These are phyloP conservation scores for Paulownia fortunei DNA, from an alignment of 257 asterid genomes.

Conservation along the genomic window DNA sequence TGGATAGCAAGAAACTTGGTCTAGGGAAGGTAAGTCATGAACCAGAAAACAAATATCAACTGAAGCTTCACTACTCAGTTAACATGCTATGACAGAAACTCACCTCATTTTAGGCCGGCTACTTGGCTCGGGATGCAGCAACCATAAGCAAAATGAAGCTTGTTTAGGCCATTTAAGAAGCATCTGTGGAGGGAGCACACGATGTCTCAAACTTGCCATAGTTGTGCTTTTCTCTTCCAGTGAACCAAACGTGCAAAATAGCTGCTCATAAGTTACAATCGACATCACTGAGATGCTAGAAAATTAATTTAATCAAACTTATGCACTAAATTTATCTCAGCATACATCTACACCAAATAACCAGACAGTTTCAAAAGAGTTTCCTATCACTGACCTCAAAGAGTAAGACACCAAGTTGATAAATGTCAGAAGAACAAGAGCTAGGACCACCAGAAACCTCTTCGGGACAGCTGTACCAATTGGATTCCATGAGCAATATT, in stretches of 20 bases:
- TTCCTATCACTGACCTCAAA: conserved; percentile 69
- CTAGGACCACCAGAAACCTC: conserved; percentile 56
- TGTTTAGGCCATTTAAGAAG: conserved; percentile 97
- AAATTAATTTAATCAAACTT: neutral
- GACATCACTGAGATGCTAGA: conserved; percentile 13
- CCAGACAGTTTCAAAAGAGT: neutral
- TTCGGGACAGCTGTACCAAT: conserved; percentile 87
- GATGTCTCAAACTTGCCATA: conserved; percentile 86
- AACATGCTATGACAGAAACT: conserved; percentile 24
- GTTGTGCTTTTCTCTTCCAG: conserved; percentile 75
- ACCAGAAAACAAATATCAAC: too few species aligned
- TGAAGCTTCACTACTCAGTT: too few species aligned
- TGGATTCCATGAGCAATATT: conserved; percentile 76
- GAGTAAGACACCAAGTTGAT: conserved; percentile 91
- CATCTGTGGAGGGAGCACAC: conserved; percentile 93
- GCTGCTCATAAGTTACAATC: conserved; percentile 55
- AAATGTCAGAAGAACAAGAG: conserved; percentile 81
- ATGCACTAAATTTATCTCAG: conserved; percentile 32
- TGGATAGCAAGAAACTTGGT: too few species aligned
- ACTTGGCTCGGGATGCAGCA: conserved; percentile 89
- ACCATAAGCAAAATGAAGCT: conserved; percentile 97
- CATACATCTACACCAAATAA: conserved; percentile 28
- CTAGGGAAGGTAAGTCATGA: too few species aligned
- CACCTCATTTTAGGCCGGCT: conserved; percentile 88
- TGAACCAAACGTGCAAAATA: conserved; percentile 62